Conservation (phyloP, 2,329 filamentous ascomycete genomes). For the Cladosporium sp. region DNA sequence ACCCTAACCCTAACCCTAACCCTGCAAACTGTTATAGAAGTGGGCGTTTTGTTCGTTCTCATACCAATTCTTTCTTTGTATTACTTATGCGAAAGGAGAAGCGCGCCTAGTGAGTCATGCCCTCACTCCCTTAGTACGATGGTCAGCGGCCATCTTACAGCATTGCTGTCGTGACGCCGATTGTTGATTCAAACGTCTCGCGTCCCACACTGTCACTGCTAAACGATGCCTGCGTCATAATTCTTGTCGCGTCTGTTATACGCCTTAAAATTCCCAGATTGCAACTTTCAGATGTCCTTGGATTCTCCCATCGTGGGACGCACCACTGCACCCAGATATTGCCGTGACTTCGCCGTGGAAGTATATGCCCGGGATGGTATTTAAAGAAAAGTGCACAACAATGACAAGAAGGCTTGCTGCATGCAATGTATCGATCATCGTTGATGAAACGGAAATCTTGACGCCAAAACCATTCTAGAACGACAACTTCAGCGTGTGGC, state of each 20-base stretch:
- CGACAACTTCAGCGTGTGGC: slow-evolving; percentile 2
- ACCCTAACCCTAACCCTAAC: no score
- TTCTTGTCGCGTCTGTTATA: neutral
- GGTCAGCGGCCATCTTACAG: neutral
- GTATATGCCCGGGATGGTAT: neutral
- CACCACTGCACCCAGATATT: neutral
- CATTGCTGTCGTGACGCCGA: neutral
- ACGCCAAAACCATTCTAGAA: neutral
- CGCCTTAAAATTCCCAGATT: neutral
- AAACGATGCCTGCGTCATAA: neutral
- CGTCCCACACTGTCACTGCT: neutral
- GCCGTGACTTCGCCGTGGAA: neutral
- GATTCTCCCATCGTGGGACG: neutral
- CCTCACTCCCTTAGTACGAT: no score
- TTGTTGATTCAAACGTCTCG: neutral
- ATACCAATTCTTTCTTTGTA: no score
- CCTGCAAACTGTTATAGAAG: no score
- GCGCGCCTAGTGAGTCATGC: no score
- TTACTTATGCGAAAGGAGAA: no score
- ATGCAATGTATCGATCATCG: neutral
- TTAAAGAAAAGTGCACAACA: neutral
- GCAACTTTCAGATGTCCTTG: neutral
- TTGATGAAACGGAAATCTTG: neutral
- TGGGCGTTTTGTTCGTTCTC: no score
- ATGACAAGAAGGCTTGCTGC: slow-evolving; percentile 7